phyloP scores from a whole-genome alignment of 352 stramenopile genomes.

The Phytophthora ramorum region DNA sequence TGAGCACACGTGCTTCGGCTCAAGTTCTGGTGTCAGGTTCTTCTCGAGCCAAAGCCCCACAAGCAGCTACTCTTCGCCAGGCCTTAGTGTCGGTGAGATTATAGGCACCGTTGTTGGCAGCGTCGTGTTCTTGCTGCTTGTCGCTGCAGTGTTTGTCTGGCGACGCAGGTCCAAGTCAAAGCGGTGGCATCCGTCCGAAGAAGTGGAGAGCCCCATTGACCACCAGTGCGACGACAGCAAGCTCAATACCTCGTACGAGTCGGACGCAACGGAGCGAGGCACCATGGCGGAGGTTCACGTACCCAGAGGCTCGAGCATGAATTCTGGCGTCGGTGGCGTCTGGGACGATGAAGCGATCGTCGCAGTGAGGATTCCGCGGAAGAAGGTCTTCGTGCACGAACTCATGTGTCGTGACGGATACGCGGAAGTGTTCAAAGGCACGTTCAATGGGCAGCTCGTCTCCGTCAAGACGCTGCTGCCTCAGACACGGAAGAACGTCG shows the following conservation, averaged over 20 bases:
- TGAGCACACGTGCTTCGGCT: constrained; percentile 2
- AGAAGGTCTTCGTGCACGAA: constrained; percentile 39
- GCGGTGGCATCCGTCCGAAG: constrained; percentile 4
- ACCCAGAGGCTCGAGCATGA: constrained; percentile 7
- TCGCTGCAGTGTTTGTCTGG: constrained; percentile 10
- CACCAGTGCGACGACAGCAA: constrained; percentile 15
- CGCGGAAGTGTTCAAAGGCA: constrained; percentile 42
- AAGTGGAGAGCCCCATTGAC: constrained; percentile 6
- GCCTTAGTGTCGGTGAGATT: constrained; percentile 11
- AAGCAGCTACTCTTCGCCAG: neutral
- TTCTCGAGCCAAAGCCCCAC: constrained; percentile 12
- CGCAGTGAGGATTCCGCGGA: constrained; percentile 32
- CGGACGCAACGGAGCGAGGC: constrained; percentile 5
- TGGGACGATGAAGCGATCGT: constrained; percentile 40
- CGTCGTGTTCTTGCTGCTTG: constrained; percentile 7
- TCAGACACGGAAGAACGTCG: constrained; percentile 17
- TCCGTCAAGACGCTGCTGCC: constrained; percentile 37
- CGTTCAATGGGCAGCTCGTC: constrained; percentile 36
- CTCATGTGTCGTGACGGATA: constrained; percentile 40
- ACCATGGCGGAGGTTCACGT: constrained; percentile 15
- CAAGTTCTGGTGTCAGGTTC: constrained; percentile 3
- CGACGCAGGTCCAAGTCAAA: constrained; percentile 1
- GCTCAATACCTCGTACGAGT: constrained; percentile 11
- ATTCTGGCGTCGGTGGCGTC: constrained; percentile 3
- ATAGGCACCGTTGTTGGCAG: constrained; percentile 10